Percentiles rank a stretch among this genome's conserved stretches.
phyloP scores from a whole-genome alignment of 768 basidiomycete species.

The Kwoniella newhampshirensis region DNA sequence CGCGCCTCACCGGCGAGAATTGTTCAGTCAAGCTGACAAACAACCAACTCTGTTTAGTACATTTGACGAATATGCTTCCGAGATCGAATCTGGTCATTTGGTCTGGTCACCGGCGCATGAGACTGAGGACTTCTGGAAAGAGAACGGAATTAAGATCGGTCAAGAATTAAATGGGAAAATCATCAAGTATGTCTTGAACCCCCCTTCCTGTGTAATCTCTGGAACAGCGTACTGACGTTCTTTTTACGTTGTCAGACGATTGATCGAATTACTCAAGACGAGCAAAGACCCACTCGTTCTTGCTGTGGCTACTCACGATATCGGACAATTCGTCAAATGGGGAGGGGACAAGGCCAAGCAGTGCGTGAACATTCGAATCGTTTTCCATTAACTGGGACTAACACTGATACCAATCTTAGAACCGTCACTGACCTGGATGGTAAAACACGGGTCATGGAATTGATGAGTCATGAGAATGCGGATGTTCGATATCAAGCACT shows the following conservation, averaged over 20 bases:
- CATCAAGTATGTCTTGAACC: conserved; percentile 64
- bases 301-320: conserved; percentile 87
- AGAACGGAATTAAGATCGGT: conserved; percentile 77
- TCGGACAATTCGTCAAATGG: conserved; percentile 91
- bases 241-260: conserved; percentile 58
- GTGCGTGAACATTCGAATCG: conserved; percentile 57
- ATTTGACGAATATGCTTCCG: conserved; percentile 92
- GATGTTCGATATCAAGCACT: conserved; percentile 92
- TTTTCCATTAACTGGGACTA: neutral
- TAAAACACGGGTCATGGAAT: conserved; percentile 66
- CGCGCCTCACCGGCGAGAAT: neutral
- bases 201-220: too few species aligned
- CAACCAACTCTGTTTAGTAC: conserved; percentile 60
- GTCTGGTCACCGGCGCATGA: conserved; percentile 96
- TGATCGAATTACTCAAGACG: conserved; percentile 69
- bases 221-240: neutral
- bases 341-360: conserved; percentile 82
- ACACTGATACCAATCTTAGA: conserved; percentile 54
- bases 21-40: neutral
- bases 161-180: conserved; percentile 82
- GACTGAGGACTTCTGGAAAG: conserved; percentile 96
- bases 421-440: conserved; percentile 78
- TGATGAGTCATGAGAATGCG: conserved; percentile 83
- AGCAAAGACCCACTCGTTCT: conserved; percentile 74
- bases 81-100: conserved; percentile 82